A percentile compares a stretch with the other conserved stretches of the same genome.
Conservation (phyloP, 2,329 filamentous ascomycete genomes). For the Ilyonectria mors-panacis region DNA sequence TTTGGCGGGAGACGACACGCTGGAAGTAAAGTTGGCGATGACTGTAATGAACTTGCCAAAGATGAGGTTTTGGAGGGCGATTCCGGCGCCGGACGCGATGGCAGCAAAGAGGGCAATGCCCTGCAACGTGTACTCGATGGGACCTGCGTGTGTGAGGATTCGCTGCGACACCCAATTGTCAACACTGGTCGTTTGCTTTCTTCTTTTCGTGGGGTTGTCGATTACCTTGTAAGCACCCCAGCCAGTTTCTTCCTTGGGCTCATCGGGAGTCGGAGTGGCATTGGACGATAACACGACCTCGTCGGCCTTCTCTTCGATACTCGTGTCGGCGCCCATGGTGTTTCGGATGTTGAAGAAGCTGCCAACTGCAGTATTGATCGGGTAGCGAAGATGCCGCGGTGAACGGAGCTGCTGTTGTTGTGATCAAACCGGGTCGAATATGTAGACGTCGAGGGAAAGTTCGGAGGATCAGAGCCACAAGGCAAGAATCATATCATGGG, state of each 20-base stretch:
- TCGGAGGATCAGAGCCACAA: background rate
- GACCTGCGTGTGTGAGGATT: conserved; percentile 50
- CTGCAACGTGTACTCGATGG: conserved; percentile 49
- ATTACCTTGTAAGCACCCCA: conserved; percentile 42
- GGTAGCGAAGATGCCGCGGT: background rate
- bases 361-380: background rate
- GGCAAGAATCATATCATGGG: background rate
- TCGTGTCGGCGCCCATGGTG: conserved; percentile 12
- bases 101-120: conserved; percentile 50
- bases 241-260: conserved; percentile 5
- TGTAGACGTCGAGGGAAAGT: background rate
- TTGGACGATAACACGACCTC: conserved; percentile 2
- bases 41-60: conserved; percentile 56
- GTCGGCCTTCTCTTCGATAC: conserved; percentile 6
- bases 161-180: conserved; percentile 41
- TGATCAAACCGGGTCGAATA: too few relatives aligned
- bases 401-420: background rate
- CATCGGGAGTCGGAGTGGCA: background rate
- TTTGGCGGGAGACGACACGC: conserved; percentile 40
- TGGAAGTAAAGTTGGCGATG: conserved; percentile 52
- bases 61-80: conserved; percentile 57
- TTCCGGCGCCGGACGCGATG: conserved; percentile 55
- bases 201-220: background rate
- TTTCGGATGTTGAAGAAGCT: background rate
- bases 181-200: conserved; percentile 8